Percentiles rank a stretch among this genome's conserved stretches.
Conservation (phyloP, 305 asterid species). For the Solanum chacoense region DNA sequence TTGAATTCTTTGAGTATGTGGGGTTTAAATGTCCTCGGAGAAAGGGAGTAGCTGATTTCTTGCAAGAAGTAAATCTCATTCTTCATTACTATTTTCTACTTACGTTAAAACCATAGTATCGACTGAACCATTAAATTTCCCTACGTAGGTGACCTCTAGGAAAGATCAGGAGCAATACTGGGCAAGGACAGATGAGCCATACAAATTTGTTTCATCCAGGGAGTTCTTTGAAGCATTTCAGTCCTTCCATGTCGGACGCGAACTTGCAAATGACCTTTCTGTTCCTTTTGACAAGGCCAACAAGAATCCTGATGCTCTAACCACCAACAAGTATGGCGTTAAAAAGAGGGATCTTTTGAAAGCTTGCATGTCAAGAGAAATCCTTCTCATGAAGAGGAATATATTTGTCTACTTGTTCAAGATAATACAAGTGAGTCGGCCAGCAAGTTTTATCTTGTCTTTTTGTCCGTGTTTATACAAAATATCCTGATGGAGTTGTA, state of each 20-base stretch:
- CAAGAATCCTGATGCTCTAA: constrained; percentile 67
- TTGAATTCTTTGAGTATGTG: constrained; percentile 59
- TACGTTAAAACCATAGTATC: not conserved
- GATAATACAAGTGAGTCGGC: constrained; percentile 55
- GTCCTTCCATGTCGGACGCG: constrained; percentile 62
- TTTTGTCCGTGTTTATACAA: not conserved
- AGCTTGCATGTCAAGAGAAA: constrained; percentile 82
- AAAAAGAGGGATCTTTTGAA: constrained; percentile 70
- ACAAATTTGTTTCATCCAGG: constrained; percentile 33
- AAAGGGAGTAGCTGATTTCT: constrained; percentile 82
- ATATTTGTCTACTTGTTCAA: constrained; percentile 85
- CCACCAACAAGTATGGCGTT: constrained; percentile 57
- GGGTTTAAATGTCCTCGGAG: constrained; percentile 78
- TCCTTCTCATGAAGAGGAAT: constrained; percentile 80
- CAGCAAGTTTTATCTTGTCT: not conserved
- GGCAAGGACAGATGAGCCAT: constrained; percentile 53
- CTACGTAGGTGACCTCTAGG: constrained; percentile 70
- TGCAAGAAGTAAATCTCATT: constrained; percentile 58
- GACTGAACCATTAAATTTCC: not conserved
- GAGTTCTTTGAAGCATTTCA: constrained; percentile 74
- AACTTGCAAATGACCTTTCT: constrained; percentile 67
- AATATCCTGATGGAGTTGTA: not conserved
- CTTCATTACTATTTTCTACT: not conserved
- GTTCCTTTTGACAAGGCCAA: constrained; percentile 65
- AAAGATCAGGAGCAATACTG: constrained; percentile 95